phyloP scores from a whole-genome alignment of 2,329 filamentous ascomycete genomes.

The Trichoderma citrinoviride region DNA sequence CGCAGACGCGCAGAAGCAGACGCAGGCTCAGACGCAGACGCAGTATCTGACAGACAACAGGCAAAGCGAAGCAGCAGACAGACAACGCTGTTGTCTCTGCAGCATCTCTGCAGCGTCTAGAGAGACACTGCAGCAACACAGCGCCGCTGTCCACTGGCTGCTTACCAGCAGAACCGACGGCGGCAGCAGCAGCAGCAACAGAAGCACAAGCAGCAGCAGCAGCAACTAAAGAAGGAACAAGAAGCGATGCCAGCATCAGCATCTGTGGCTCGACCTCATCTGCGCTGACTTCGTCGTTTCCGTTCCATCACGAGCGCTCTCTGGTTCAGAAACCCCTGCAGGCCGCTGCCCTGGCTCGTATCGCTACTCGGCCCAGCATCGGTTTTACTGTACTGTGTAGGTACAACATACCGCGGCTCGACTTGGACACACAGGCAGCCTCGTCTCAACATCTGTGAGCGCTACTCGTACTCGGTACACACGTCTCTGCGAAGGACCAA shows the following conservation, averaged over 20 bases:
- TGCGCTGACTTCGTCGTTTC: not conserved
- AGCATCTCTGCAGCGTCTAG: constrained; percentile 1
- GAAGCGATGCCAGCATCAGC: not conserved
- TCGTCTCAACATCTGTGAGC: not conserved
- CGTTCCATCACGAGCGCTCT: not conserved
- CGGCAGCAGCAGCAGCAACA: not conserved
- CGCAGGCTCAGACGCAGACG: constrained; percentile 12
- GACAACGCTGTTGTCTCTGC: not conserved
- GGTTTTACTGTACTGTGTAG: not conserved
- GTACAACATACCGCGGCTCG: not conserved
- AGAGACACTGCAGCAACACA: constrained; percentile 6
- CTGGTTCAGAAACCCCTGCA: not conserved
- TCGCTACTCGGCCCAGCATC: not conserved
- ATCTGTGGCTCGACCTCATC: not conserved
- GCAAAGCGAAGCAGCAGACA: not conserved
- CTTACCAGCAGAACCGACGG: constrained; percentile 1
- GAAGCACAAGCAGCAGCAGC: not conserved
- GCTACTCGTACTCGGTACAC: not conserved
- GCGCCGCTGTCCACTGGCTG: not conserved
- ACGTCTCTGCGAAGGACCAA: not conserved
- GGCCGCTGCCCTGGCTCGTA: not conserved
- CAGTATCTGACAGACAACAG: not conserved
- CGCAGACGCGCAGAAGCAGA: constrained; percentile 13
- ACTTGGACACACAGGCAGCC: not conserved
- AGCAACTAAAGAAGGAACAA: not conserved